Evolutionary conservation across 2,329 filamentous ascomycete species (phyloP), one percentile per base, ranked within the genome.

Genomic region (Cladophialophora carrionii): DNA sequence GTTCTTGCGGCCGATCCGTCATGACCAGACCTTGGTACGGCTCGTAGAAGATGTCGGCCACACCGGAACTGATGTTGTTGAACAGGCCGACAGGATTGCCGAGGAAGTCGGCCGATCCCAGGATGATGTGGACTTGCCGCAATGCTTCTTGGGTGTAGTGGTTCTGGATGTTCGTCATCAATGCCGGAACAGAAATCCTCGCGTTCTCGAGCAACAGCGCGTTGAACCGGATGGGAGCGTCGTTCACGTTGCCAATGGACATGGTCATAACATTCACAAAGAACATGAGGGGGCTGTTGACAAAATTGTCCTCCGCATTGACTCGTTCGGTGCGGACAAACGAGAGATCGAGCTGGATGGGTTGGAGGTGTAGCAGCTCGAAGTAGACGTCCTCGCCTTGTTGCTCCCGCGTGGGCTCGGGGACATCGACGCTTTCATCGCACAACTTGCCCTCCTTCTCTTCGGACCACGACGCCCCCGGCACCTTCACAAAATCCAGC

Each of bases 241-340:
- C 96, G 73, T 99, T 99, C 81, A 99, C 92, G 73, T 99, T 99
- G 69, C 95, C 95, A 73, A 99, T 95, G 14, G 95, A 96, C 95
- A 99, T 99, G 0, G 96, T 98, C 82, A 99, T 88, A 71, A 98
- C 91, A 74, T 99, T 98, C 76, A 98, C 88, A 75, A 97, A 93
- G 81, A 98, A 99, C 93, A 98, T 98, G 76, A 99, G 84, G 0
- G 96, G 96, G 74, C 96, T 99, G 49, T 87, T 88, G 1, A 92
- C 92, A 54, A 92, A 90, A 72, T 95, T 96, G 76, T 98, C 93
- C 76, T 98, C 94, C 2, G 91, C 94, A 70, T 99, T 99, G 79
- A 99, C 90, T 10, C 92, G 88, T 77, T 99, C 95, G 0, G 95
- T 99, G 22, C 95, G 89, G 77, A 99, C 96, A 74, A 99, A 97